Conservation (phyloP, 2,329 filamentous ascomycete species). For the Leptographium procerum region DNA sequence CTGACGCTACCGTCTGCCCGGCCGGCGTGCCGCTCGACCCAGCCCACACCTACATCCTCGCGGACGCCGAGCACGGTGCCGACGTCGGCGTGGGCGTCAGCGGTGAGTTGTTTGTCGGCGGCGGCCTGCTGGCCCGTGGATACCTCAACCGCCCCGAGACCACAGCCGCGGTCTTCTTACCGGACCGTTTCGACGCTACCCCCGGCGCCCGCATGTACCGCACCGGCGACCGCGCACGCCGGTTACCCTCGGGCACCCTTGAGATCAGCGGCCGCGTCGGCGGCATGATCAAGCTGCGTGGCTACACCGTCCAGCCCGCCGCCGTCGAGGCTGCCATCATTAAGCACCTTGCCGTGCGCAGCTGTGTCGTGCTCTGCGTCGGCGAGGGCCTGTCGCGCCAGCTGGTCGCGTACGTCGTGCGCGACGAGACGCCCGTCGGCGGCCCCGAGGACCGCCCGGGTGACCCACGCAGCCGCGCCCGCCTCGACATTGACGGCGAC, state of each 20-base stretch:
- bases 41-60: conserved; percentile 57
- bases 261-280: conserved; percentile 69
- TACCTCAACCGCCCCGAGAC: conserved; percentile 73
- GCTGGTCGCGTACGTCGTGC: conserved; percentile 65
- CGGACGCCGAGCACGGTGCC: conserved; percentile 49
- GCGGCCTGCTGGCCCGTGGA: conserved; percentile 59
- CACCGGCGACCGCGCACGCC: conserved; percentile 59
- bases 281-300: conserved; percentile 70
- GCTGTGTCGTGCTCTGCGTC: conserved; percentile 61
- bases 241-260: conserved; percentile 55
- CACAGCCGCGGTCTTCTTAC: conserved; percentile 59
- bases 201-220: conserved; percentile 59
- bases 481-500: conserved; percentile 55
- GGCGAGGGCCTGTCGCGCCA: conserved; percentile 67
- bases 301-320: conserved; percentile 66
- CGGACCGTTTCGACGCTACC: conserved; percentile 48
- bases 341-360: conserved; percentile 56
- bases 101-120: conserved; percentile 68
- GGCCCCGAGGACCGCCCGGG: conserved; percentile 1
- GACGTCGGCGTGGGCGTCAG: conserved; percentile 49
- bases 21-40: conserved; percentile 61
- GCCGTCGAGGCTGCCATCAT: conserved; percentile 66
- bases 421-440: conserved; percentile 44
- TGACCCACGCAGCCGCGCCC: conserved; percentile 37
- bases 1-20: conserved; percentile 46